These are phyloP conservation scores for Ceratocystis diversiconidia DNA, from an alignment of 2,329 filamentous ascomycete species.

Conservation along the genomic window DNA sequence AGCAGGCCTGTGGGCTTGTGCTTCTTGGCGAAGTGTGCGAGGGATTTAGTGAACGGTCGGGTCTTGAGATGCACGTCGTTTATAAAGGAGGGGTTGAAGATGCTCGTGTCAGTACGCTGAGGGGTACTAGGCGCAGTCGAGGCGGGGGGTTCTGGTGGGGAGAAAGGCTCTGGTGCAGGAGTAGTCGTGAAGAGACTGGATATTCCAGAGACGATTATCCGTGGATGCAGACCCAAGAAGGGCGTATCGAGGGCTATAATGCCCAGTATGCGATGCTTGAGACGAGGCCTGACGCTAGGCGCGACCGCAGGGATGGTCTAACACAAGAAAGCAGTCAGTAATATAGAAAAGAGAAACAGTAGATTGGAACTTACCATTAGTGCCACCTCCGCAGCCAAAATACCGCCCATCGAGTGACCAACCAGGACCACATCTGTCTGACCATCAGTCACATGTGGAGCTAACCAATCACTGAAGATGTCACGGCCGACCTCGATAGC, in stretches of 20 bases:
- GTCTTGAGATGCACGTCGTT: constrained; percentile 61
- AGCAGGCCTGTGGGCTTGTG: constrained; percentile 56
- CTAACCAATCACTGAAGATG: constrained; percentile 71
- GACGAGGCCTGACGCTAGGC: constrained; percentile 21
- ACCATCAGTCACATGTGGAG: constrained; percentile 54
- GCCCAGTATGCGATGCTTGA: constrained; percentile 65
- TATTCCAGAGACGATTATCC: constrained; percentile 69
- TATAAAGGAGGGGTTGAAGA: constrained; percentile 59
- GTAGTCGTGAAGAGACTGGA: constrained; percentile 55
- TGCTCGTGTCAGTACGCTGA: constrained; percentile 30
- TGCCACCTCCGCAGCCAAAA: constrained; percentile 66
- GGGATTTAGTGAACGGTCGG: constrained; percentile 51
- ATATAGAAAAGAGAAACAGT: background rate
- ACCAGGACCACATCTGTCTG: constrained; percentile 66
- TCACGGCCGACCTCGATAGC: constrained; percentile 60
- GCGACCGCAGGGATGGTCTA: background rate
- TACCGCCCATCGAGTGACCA: constrained; percentile 81
- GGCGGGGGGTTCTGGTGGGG: background rate
- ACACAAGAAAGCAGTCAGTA: background rate
- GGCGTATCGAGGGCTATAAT: constrained; percentile 74
- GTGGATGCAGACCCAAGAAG: constrained; percentile 76
- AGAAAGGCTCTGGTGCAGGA: constrained; percentile 15
- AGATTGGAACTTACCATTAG: constrained; percentile 35
- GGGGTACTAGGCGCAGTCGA: background rate
- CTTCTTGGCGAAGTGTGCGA: constrained; percentile 68